These are phyloP conservation scores for Hypholoma fasciculare DNA, from an alignment of 768 basidiomycete species.

Conservation along the genomic window DNA sequence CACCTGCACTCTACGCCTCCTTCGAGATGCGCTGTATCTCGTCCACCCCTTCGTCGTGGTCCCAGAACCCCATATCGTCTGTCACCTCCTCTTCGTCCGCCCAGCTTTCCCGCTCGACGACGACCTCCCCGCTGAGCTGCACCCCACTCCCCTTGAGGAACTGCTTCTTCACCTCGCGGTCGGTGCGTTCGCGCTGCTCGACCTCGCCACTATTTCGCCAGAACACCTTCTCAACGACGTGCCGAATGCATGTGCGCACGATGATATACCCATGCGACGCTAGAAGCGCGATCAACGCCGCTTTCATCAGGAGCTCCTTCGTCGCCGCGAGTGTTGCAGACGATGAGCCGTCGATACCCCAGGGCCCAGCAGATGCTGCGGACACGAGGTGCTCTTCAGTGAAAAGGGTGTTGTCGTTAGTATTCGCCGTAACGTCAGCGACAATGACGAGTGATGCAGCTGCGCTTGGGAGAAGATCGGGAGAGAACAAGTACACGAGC, in stretches of 20 bases:
- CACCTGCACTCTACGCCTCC: not conserved
- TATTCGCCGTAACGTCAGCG: not conserved
- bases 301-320: conserved; percentile 56
- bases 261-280: conserved; percentile 89
- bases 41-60: conserved; percentile 69
- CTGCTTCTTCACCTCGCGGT: conserved; percentile 44
- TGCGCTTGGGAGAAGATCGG: conserved; percentile 13
- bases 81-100: conserved; percentile 19
- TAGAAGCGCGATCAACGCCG: conserved; percentile 71
- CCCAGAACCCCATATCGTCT: conserved; percentile 55
- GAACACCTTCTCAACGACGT: conserved; percentile 69
- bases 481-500: conserved; percentile 49
- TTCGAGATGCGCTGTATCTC: conserved; percentile 46
- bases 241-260: conserved; percentile 59
- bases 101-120: conserved; percentile 33
- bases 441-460: not conserved
- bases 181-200: conserved; percentile 52
- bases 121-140: conserved; percentile 21
- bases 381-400: conserved; percentile 18
- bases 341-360: conserved; percentile 23
- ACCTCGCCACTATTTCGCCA: conserved; percentile 78
- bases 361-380: conserved; percentile 9
- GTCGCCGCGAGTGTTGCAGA: conserved; percentile 34
- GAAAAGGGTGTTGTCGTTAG: conserved; percentile 4
- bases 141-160: conserved; percentile 34